These are phyloP conservation scores for Mycena rebaudengoi DNA, from an alignment of 768 basidiomycete genomes.

Conservation along the genomic window DNA sequence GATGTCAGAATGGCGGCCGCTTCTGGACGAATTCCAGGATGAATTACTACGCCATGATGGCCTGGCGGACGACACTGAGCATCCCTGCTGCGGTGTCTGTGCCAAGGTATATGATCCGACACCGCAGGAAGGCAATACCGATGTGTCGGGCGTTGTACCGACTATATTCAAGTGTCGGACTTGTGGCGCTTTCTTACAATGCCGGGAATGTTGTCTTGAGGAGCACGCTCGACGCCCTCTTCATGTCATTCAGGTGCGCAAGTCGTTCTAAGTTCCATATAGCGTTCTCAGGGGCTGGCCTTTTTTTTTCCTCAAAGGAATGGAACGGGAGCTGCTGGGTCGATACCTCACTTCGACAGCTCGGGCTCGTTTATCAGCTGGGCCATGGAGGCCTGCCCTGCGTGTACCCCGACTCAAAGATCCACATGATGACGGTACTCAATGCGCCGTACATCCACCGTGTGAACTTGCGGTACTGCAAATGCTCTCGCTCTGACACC, in stretches of 20 bases:
- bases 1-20: not conserved
- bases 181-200: conserved; percentile 11
- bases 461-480: conserved; percentile 9
- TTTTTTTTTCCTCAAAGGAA: not conserved
- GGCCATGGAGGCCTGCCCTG: conserved; percentile 17
- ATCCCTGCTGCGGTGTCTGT: conserved; percentile 2
- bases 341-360: not conserved
- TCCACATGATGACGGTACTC: conserved; percentile 10
- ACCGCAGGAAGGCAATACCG: no score
- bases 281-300: not conserved
- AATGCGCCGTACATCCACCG: conserved; percentile 11
- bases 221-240: not conserved
- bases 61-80: not conserved
- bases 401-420: not conserved
- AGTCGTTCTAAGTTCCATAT: not conserved
- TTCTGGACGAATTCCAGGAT: not conserved
- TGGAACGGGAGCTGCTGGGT: conserved; percentile 24
- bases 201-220: not conserved
- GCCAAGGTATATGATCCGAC: not conserved
- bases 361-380: conserved; percentile 23
- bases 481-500: conserved; percentile 4
- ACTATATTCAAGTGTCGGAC: conserved; percentile 5
- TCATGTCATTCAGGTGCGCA: not conserved
- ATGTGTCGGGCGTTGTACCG: no score
- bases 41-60: conserved; percentile 3